Conservation (phyloP, 2,329 filamentous ascomycete genomes). For the Cercospora citrullina region DNA sequence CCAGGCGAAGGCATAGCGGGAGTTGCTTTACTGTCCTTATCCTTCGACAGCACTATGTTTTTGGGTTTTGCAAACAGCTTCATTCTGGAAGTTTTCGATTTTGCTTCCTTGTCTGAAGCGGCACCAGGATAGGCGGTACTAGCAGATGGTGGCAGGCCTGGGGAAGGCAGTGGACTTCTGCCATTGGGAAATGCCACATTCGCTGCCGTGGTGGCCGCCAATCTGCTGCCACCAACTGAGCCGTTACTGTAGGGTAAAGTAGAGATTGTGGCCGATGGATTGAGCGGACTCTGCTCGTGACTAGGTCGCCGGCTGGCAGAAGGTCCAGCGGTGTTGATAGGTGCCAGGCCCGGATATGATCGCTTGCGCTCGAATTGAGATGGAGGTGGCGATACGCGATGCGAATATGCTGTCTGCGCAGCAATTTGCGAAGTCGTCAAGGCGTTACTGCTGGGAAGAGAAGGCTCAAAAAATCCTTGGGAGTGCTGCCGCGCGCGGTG, state of each 20-base stretch:
- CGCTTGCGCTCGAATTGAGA: constrained; percentile 57
- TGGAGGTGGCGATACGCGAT: constrained; percentile 43
- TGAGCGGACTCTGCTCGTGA: constrained; percentile 34
- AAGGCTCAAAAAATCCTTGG: constrained; percentile 75
- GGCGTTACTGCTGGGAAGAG: constrained; percentile 53
- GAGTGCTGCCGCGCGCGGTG: constrained; percentile 68
- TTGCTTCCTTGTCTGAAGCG: constrained; percentile 57
- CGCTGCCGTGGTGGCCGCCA: constrained; percentile 69
- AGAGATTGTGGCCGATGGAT: constrained; percentile 30
- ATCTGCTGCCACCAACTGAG: constrained; percentile 59
- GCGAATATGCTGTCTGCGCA: constrained; percentile 69
- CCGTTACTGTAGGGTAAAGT: constrained; percentile 59
- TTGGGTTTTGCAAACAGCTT: constrained; percentile 73
- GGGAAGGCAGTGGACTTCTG: constrained; percentile 55
- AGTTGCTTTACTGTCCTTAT: constrained; percentile 61
- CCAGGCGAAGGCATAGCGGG: constrained; percentile 68
- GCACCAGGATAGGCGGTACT: constrained; percentile 24
- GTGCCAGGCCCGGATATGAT: constrained; percentile 70
- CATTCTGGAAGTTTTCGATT: constrained; percentile 71
- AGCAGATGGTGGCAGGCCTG: constrained; percentile 33
- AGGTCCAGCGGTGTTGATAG: constrained; percentile 39
- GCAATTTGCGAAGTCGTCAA: constrained; percentile 74
- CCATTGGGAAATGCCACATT: constrained; percentile 67
- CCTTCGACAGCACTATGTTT: constrained; percentile 70
- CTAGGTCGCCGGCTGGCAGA: constrained; percentile 30